Percentiles rank a stretch among this genome's conserved stretches.
phyloP scores from a whole-genome alignment of 2,329 filamentous ascomycete species.

The Cercospora sp. region DNA sequence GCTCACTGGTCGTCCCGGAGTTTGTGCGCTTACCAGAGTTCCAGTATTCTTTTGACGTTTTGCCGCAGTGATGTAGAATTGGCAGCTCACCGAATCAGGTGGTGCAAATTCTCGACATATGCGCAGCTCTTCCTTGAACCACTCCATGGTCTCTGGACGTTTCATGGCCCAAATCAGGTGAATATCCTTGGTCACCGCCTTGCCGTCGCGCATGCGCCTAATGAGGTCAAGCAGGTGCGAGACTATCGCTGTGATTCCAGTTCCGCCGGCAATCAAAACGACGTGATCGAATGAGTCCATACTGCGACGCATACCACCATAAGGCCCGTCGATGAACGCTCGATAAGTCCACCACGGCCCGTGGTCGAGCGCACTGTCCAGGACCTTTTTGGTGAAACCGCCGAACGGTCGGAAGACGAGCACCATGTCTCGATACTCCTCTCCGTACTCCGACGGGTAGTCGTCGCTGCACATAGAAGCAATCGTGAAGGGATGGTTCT shows the following conservation, averaged over 20 bases:
- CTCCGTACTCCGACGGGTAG: slow-evolving; percentile 88
- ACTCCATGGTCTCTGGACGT: slow-evolving; percentile 89
- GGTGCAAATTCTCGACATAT: slow-evolving; percentile 90
- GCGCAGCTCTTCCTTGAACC: slow-evolving; percentile 92
- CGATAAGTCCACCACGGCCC: slow-evolving; percentile 90
- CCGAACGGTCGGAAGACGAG: slow-evolving; percentile 89
- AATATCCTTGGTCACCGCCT: slow-evolving; percentile 86
- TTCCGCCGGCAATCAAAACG: slow-evolving; percentile 89
- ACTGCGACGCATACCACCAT: slow-evolving; percentile 89
- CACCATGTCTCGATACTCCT: slow-evolving; percentile 83
- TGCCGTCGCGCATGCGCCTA: slow-evolving; percentile 92
- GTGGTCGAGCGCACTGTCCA: slow-evolving; percentile 79
- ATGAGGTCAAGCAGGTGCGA: slow-evolving; percentile 91
- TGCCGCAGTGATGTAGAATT: slow-evolving; percentile 88
- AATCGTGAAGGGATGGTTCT: slow-evolving; percentile 95
- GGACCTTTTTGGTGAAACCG: slow-evolving; percentile 82
- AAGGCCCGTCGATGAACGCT: slow-evolving; percentile 90
- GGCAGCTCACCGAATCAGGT: slow-evolving; percentile 83
- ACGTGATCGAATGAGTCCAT: slow-evolving; percentile 92
- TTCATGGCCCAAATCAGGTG: slow-evolving; percentile 94
- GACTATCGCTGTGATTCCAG: slow-evolving; percentile 89
- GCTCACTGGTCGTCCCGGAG: slow-evolving; percentile 62
- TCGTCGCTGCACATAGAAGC: slow-evolving; percentile 89
- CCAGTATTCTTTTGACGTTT: slow-evolving; percentile 57
- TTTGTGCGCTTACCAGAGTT: slow-evolving; percentile 53